Base-by-base conservation (phyloP, 331 rosid genomes). In the Rosa hybrid region DNA sequence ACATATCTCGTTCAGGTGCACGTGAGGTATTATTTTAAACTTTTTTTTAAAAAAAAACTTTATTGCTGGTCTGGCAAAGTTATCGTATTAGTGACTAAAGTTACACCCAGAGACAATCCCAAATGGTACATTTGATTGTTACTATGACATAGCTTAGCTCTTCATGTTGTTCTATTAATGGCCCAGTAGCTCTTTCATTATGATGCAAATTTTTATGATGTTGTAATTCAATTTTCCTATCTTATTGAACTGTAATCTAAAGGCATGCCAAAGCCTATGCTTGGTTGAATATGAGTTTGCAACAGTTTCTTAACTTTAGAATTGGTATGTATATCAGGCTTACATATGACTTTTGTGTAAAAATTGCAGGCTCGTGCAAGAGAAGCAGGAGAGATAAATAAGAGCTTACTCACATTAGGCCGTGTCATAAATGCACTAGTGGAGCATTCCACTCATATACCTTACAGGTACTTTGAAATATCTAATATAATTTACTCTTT, bases 361-460 rank as follows among this genome's bases (percentile, higher is more conserved):
- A 73, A 83, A 72, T 80, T 86, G 67, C 86, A 95, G 99, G 91
- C 93, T 56, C 97, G 98, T 51, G 99, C 99, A 53, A 90, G 99
- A 88, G 99, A 95, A 89, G 99, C 99, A 5, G 99, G 99, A 83
- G 99, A 95, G 90, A 95, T 95, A 84, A 95, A 95, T 82, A 95
- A 95, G 88, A 95, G 99, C 94, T 83, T 95, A 81, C 99, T 95
- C 83, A 95, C 99, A 25, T 84, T 95, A 44, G 99, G 99, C 56
- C 96, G 99, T 69, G 98, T 93, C 80, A 95, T 95, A 78, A 95
- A 95, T 87, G 96, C 99, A 4, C 87, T 95, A 14, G 99, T 93
- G 82, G 99, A 95, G 82, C 99, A 95, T 87, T 87, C 97, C 34
- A 6, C 94, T 65, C 99, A 95, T 78, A 86, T 95, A 68, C 99